These are phyloP conservation scores for Sporothrix pallida DNA, from an alignment of 2,329 filamentous ascomycete genomes.

Conservation along the genomic window DNA sequence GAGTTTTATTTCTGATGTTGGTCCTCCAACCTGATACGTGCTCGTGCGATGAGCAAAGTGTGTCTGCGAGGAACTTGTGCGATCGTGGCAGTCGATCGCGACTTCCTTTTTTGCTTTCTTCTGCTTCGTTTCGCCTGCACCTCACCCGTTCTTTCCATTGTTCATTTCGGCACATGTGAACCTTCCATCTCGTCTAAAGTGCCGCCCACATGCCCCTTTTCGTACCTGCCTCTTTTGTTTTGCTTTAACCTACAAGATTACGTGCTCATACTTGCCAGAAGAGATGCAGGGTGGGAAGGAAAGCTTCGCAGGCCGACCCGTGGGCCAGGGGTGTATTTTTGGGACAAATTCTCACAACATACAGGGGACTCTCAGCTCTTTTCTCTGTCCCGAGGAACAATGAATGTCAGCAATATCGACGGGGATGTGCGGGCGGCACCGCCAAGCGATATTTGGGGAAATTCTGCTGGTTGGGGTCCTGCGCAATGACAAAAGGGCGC, in stretches of 20 bases:
- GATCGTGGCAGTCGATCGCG: not conserved
- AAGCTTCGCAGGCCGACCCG: not conserved
- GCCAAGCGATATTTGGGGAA: not conserved
- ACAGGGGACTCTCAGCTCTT: not conserved
- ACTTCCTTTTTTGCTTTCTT: not conserved
- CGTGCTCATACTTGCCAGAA: not conserved
- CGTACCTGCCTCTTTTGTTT: slow-evolving; percentile 6
- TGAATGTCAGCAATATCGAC: not conserved
- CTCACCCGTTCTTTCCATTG: not conserved
- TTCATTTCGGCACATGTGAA: not conserved
- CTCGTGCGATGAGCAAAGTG: no score
- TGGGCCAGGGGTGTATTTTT: not conserved
- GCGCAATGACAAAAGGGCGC: no score
- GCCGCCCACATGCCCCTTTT: not conserved
- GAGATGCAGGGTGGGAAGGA: not conserved
- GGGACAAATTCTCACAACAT: not conserved
- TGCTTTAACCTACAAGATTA: not conserved
- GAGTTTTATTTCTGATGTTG: not conserved
- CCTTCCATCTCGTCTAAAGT: not conserved
- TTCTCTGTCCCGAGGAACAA: not conserved
- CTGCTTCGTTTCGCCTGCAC: not conserved
- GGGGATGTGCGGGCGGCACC: not conserved
- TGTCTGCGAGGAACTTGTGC: no score
- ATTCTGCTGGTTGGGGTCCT: no score
- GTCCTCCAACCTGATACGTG: no score